Base-by-base conservation (phyloP, 148 eudicot genomes). In the Rhododendron kiyosumense region DNA sequence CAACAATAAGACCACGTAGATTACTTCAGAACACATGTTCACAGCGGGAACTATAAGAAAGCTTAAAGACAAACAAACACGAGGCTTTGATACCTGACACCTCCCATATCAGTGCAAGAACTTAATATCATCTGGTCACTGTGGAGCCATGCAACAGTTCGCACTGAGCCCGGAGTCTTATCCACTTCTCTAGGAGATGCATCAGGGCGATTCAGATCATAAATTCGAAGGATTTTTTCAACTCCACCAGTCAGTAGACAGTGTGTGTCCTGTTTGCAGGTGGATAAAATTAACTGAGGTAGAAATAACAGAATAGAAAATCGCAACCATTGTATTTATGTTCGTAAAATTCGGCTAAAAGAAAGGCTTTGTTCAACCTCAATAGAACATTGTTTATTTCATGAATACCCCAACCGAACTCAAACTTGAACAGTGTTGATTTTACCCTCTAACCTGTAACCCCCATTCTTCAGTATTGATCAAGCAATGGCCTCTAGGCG, bases 81-180 rank as follows among this genome's bases (percentile, higher is more conserved):
- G 5, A 73, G 38, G 41, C 41, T n/a, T 30, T 73, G 77, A 82
- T 91, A 96, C 99, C 99, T 96, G 77, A 96, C 99, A 63, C 99
- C 99, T 24, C 98, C 98, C 67, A 89, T 93, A 88, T 96, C 99
- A 79, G 94, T 89, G 81, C 95, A 95, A 77, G 99, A 91, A 86
- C 98, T 94, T 86, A 96, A 90, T 81, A 96, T 96, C 67, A 96
- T 96, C 88, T 95, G 99, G 86, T 96, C 99, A 89, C 98, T 93
- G 84, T 95, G 96, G 73, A 96, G 96, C 96, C 98, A 96, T 69
- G 95, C 91, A 88, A 96, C 92, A 36, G 97, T 93, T 91, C 99
- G 92, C 61, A 96, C 93, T n/a, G 99, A 94, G 69, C 98, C 98
- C 26, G 99, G 98, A 88, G 98, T 93, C 73, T 92, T 94, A 69